phyloP scores from a whole-genome alignment of 495 filamentous ascomycete species.

The Emericellopsis terricola region DNA sequence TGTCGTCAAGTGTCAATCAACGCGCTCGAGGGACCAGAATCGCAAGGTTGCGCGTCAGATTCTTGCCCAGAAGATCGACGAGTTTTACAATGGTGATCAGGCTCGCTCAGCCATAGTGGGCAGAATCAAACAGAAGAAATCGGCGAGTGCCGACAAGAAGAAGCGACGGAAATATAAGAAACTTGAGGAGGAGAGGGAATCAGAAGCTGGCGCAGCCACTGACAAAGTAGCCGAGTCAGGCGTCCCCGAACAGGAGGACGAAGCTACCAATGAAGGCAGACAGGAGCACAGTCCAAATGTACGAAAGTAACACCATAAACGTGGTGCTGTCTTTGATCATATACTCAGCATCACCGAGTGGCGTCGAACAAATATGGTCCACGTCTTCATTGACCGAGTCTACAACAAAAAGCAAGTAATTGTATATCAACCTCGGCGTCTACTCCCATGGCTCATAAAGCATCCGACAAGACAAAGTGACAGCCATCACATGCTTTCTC shows the following conservation, averaged over 20 bases:
- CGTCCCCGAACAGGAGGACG: background rate
- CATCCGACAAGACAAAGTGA: constrained; percentile 10
- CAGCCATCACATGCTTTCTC: constrained; percentile 22
- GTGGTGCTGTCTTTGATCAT: no score
- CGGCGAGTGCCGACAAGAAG: constrained; percentile 29
- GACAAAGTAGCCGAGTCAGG: constrained; percentile 1
- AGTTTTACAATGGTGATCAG: constrained; percentile 30
- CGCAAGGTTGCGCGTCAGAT: constrained; percentile 67
- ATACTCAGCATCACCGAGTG: no score
- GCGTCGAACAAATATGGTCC: no score
- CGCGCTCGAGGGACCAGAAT: constrained; percentile 75
- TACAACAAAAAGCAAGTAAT: constrained; percentile 3
- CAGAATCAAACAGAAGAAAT: constrained; percentile 25
- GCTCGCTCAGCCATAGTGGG: constrained; percentile 21
- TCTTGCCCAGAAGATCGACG: constrained; percentile 63
- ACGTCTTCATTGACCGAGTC: background rate
- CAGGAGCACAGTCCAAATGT: no score
- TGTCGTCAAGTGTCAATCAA: constrained; percentile 83
- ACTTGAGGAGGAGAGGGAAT: constrained; percentile 22
- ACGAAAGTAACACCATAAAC: no score
- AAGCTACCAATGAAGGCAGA: background rate
- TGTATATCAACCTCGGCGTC: constrained; percentile 25
- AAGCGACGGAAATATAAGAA: constrained; percentile 28
- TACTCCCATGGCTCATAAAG: constrained; percentile 1
- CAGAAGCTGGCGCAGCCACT: constrained; percentile 1